Conservation (phyloP, 1,284 basidiomycete genomes). For the Pholiota adiposa region DNA sequence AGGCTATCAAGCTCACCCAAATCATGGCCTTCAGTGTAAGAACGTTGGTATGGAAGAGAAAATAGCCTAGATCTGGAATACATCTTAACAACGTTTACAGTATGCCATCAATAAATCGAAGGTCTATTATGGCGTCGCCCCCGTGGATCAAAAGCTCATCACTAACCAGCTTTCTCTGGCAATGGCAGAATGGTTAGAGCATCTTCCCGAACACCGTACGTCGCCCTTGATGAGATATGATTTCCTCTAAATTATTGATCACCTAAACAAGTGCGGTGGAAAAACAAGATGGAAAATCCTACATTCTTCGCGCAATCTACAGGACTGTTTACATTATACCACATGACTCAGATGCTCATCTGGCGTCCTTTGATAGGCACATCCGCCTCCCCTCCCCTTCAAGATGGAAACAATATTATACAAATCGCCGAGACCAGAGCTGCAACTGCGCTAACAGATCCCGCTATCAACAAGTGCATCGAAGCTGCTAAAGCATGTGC, state of each 20-base stretch:
- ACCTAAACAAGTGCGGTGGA: conserved; percentile 63
- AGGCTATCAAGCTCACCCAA: conserved; percentile 70
- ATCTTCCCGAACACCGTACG: conserved; percentile 72
- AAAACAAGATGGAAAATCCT: conserved; percentile 55
- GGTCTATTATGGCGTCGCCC: conserved; percentile 44
- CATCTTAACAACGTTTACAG: conserved; percentile 37
- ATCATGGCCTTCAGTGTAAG: conserved; percentile 73
- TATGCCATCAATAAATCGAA: conserved; percentile 75
- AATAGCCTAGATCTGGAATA: conserved; percentile 11
- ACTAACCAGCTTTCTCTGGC: conserved; percentile 73
- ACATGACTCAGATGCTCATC: conserved; percentile 72
- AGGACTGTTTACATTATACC: conserved; percentile 69
- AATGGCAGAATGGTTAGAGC: conserved; percentile 74
- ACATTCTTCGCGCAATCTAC: conserved; percentile 71
- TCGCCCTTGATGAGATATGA: conserved; percentile 15
- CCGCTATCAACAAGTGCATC: conserved; percentile 67
- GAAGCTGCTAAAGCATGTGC: conserved; percentile 68
- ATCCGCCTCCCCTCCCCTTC: conserved; percentile 28
- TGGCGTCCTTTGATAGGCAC: conserved; percentile 79
- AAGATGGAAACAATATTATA: background rate
- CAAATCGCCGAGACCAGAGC: conserved; percentile 21
- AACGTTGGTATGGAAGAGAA: conserved; percentile 59
- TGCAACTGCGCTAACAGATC: conserved; percentile 43
- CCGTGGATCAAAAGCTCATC: conserved; percentile 56
- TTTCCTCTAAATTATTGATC: conserved; percentile 1